Base-by-base conservation (phyloP, 306 rosid species). In the Biancaea sappan region DNA sequence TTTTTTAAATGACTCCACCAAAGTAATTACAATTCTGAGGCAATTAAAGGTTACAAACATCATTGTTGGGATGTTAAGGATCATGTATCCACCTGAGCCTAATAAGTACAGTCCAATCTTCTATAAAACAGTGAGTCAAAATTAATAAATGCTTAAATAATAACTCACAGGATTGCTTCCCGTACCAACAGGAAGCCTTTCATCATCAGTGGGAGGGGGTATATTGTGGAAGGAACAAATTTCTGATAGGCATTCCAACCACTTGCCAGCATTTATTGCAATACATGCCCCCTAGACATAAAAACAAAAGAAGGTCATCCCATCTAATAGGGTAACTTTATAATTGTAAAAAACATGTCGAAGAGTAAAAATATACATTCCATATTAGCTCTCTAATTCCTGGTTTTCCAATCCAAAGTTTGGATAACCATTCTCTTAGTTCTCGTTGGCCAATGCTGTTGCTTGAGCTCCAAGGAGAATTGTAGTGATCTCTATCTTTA, bases 121-220 rank as follows among this genome's bases (percentile, higher is more conserved):
- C 69, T 10, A 22, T 41, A 35, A 69, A 62, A 61, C 32, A 69
- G 57, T 70, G 14, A 37, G 44, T 40, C 37, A 59, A 71, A 61
- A 37, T 58, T 56, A 62, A 52, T 13, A 82, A 72, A 53, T 66
- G 66, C 21, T 81, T 58, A 62, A 64, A 47, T 38, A 26, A 58
- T 35, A 69, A 84, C 98, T 94, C 86, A 94, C 99, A 78, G 97
- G 99, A 92, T 94, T 94, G 85, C 99, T 92, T 68, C 99, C 97
- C 44, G 83, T 81, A 72, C 99, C 99, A 87, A 94, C 95, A 58
- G 99, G 99, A 77, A 94, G 95, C 88, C 90, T 88, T 83, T 94
- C 95, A 76, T 87, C 94, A 54, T 91, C 96, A 22, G 88, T 69
- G 64, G 93, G 94, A 67, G 81, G 77, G 81, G 96, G 83, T 63